phyloP scores from a whole-genome alignment of 331 rosid species.

The Quercus tomentella region DNA sequence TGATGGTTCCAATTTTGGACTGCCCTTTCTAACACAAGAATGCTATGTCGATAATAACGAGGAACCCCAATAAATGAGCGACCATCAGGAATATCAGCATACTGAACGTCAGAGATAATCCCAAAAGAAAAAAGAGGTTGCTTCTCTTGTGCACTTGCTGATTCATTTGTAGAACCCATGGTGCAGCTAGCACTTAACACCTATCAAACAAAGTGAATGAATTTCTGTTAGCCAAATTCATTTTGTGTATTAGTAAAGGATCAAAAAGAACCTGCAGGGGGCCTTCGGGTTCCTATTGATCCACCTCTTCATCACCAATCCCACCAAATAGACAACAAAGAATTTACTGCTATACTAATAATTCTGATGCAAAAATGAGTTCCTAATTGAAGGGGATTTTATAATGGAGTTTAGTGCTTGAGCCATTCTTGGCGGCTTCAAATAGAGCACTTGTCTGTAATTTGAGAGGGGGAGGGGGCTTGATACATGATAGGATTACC shows the following conservation, averaged over 20 bases:
- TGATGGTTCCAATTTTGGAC: slow-evolving; percentile 65
- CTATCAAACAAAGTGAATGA: slow-evolving; percentile 26
- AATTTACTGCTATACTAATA: not conserved
- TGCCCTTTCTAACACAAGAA: slow-evolving; percentile 66
- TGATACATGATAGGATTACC: not conserved
- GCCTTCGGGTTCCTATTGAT: not conserved
- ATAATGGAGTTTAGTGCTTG: not conserved
- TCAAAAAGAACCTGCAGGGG: not conserved
- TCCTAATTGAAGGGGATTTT: not conserved
- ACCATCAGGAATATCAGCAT: slow-evolving; percentile 89
- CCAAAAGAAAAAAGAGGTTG: slow-evolving; percentile 78
- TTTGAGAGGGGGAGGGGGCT: not conserved
- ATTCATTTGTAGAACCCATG: slow-evolving; percentile 49
- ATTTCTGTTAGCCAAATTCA: not conserved
- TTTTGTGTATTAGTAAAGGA: not conserved
- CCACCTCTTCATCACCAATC: not conserved
- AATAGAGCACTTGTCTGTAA: not conserved
- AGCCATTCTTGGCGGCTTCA: not conserved
- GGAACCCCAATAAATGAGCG: slow-evolving; percentile 80
- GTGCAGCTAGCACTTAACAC: slow-evolving; percentile 22
- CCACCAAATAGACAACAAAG: not conserved
- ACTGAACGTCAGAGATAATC: slow-evolving; percentile 82
- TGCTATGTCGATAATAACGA: slow-evolving; percentile 76
- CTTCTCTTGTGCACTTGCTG: slow-evolving; percentile 28
- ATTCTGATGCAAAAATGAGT: not conserved